Conservation (phyloP, 306 rosid species). For the Cucurbita ficifolia region DNA sequence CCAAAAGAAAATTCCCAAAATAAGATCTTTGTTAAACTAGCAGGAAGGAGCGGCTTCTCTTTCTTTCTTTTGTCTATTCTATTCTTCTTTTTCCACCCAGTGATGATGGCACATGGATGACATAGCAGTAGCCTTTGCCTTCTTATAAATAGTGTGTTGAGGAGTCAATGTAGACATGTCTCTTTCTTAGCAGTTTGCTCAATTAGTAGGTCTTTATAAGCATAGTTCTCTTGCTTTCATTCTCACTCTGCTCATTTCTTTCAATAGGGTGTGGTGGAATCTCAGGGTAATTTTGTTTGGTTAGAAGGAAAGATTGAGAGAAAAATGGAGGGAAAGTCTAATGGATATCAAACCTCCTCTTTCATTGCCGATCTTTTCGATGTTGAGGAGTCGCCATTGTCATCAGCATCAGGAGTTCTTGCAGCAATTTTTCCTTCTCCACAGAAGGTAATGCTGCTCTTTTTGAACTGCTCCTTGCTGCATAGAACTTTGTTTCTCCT, state of each 20-base stretch:
- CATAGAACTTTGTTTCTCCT: background rate
- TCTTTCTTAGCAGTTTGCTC: background rate
- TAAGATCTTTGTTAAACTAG: slow-evolving; percentile 1
- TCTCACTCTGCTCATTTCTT: background rate
- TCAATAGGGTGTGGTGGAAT: slow-evolving; percentile 6
- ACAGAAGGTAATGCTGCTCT: slow-evolving; percentile 16
- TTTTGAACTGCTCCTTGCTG: background rate
- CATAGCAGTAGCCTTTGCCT: slow-evolving; percentile 8
- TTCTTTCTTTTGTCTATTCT: background rate
- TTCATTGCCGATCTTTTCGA: slow-evolving; percentile 41
- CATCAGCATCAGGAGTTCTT: slow-evolving; percentile 25
- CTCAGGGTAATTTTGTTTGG: background rate
- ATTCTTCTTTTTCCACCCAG: background rate
- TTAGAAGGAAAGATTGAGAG: background rate
- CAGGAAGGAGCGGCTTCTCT: background rate
- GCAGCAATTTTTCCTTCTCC: slow-evolving; percentile 36
- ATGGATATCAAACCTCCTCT: slow-evolving; percentile 20
- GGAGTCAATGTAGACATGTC: slow-evolving; percentile 8
- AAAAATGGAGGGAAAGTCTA: slow-evolving; percentile 25
- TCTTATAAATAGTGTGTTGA: slow-evolving; percentile 15
- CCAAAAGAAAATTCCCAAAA: slow-evolving; percentile 4
- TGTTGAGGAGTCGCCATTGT: slow-evolving; percentile 18
- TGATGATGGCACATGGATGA: slow-evolving; percentile 23
- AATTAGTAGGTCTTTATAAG: background rate
- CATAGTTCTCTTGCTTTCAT: background rate